Base-by-base conservation (phyloP, 805 yeast species). In the Wickerhamiella spandovensis region DNA sequence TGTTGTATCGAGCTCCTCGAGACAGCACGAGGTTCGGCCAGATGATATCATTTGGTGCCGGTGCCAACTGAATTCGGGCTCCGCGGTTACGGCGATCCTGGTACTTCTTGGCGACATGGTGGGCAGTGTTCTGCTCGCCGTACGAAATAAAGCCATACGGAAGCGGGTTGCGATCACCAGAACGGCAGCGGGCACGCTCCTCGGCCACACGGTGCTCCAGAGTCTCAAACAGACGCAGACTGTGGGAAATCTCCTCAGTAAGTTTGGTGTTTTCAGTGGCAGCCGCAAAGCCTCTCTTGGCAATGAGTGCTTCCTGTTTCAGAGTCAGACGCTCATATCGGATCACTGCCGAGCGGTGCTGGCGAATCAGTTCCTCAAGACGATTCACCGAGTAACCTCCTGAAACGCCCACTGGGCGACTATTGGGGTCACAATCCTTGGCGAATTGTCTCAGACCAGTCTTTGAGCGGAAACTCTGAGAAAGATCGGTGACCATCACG, bases 101-200 rank as follows among this genome's bases (percentile, higher is more conserved):
- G 23, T 48, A 44, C 4, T 44, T 44, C 15, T 46, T 39, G 13
- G 65, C 66, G 1, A 57, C 55, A 2, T 23, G 21, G 44, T 64
- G 64, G 13, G 64, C 61, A 8, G 53, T 57, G 10, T 48, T 52
- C 25, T 54, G 55, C 1, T 58, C 35, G 2, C 51, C 28, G 44
- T 60, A 67, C 6, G 67, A 56, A 7, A 62, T 65, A 47, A 67
- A 67, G 3, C 69, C 71, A 44, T 61, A 67, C n/a, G 58, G 54
- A 53, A 48, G 50, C 22, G 51, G 37, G 3, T 45, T 30, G 22
- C 51, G 50, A 13, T 49, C 48, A 52, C 23, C 54, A 15, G 44
- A 21, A 22, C 51, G 50, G 20, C 51, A 43, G 47, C 38, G 20
- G 48, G 47, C 42, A 47, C 61, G 58, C n/a, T 61, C 61, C 8